Evolutionary conservation across 805 yeast species (phyloP).

Genomic region (Starmerella etchellsii): DNA sequence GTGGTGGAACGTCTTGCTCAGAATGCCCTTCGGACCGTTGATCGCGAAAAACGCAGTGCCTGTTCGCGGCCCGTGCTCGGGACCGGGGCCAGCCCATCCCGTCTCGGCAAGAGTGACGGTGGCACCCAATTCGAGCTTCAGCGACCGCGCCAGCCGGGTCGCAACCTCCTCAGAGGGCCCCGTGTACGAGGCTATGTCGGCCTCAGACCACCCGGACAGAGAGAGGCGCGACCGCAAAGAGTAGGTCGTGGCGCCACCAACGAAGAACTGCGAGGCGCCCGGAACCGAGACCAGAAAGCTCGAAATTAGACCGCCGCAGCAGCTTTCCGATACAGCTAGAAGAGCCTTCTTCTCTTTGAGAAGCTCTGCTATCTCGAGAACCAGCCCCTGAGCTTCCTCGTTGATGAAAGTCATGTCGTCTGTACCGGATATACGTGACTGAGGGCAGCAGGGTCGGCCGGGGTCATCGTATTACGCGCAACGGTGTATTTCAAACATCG

Average conservation of each 20-base stretch:
- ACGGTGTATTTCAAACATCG: too few species aligned
- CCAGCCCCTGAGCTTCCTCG: slow-evolving; percentile 37
- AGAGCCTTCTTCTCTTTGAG: slow-evolving; percentile 46
- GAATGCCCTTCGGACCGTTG: slow-evolving; percentile 46
- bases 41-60: slow-evolving; percentile 67
- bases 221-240: slow-evolving; percentile 62
- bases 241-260: slow-evolving; percentile 73
- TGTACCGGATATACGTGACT: too few species aligned
- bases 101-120: slow-evolving; percentile 74
- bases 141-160: slow-evolving; percentile 59
- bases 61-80: slow-evolving; percentile 33
- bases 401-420: slow-evolving; percentile 43
- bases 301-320: slow-evolving; percentile 78
- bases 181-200: slow-evolving; percentile 57
- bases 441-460: neutral
- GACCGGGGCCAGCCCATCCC: slow-evolving; percentile 87
- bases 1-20: slow-evolving; percentile 35
- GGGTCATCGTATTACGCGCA: neutral
- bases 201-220: slow-evolving; percentile 64
- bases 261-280: slow-evolving; percentile 72
- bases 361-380: slow-evolving; percentile 43
- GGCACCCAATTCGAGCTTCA: slow-evolving; percentile 68
- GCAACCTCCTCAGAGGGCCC: slow-evolving; percentile 76
- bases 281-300: slow-evolving; percentile 72
- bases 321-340: slow-evolving; percentile 61